Evolutionary conservation across 768 basidiomycete genomes (phyloP).

Genomic region (Lactifluus hygrophoroides): DNA sequence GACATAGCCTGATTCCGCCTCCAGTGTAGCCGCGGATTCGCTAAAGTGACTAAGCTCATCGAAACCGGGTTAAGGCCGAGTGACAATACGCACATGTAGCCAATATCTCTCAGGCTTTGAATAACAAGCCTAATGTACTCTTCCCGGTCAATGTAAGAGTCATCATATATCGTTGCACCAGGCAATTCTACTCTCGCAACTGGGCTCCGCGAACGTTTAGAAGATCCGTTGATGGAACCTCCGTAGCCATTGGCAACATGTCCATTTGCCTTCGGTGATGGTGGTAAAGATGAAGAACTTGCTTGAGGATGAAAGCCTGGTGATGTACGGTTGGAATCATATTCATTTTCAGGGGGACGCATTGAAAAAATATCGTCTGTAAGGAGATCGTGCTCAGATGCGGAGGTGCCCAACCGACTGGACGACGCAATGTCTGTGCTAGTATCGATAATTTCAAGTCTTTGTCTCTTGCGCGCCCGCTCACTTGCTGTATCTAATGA

Average conservation of each 20-base stretch:
- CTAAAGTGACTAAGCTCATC: conserved; percentile 35
- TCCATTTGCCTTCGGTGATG: conserved; percentile 15
- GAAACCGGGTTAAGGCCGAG: background rate
- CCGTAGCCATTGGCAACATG: conserved; percentile 29
- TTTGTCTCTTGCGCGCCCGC: conserved; percentile 60
- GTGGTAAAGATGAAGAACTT: conserved; percentile 13
- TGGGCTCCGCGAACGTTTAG: conserved; percentile 40
- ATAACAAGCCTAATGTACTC: conserved; percentile 86
- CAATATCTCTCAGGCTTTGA: conserved; percentile 84
- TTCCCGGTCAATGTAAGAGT: conserved; percentile 73
- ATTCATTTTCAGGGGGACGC: conserved; percentile 18
- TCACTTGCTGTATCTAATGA: conserved; percentile 17
- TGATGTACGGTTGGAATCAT: conserved; percentile 15
- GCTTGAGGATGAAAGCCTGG: conserved; percentile 10
- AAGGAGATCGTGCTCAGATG: conserved; percentile 21
- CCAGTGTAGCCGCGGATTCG: conserved; percentile 80
- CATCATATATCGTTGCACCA: conserved; percentile 69
- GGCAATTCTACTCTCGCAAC: conserved; percentile 59
- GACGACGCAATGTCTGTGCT: conserved; percentile 31
- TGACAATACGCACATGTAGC: conserved; percentile 38
- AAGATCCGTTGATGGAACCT: conserved; percentile 32
- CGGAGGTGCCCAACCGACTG: conserved; percentile 21
- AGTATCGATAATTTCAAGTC: conserved; percentile 38
- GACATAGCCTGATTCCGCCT: conserved; percentile 87
- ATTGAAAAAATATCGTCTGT: conserved; percentile 16